Evolutionary conservation across 257 asterid species (phyloP).

Genomic region (Catharanthus roseus): DNA sequence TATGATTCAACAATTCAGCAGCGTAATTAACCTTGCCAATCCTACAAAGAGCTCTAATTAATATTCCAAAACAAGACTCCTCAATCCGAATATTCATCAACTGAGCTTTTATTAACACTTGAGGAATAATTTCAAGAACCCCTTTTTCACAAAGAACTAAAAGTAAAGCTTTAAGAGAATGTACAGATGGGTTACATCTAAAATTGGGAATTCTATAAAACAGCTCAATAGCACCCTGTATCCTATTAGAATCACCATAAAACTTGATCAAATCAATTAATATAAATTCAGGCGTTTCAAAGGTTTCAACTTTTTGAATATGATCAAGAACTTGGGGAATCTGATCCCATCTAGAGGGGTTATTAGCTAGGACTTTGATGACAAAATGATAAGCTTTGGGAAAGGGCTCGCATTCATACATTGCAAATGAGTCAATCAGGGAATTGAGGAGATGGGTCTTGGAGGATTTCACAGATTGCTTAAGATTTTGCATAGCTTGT

Average conservation of each 20-base stretch:
- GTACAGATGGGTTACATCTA: constrained; percentile 52
- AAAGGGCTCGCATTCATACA: constrained; percentile 45
- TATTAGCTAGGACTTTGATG: constrained; percentile 32
- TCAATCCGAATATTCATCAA: constrained; percentile 52
- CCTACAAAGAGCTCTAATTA: constrained; percentile 62
- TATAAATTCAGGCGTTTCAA: constrained; percentile 56
- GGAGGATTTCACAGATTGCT: constrained; percentile 18
- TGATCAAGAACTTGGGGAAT: constrained; percentile 43
- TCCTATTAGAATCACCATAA: constrained; percentile 45
- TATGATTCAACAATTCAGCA: constrained; percentile 36
- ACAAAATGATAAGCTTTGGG: constrained; percentile 57
- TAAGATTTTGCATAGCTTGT: constrained; percentile 48
- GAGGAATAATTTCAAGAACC: constrained; percentile 44
- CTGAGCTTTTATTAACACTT: constrained; percentile 35
- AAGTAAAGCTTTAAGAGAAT: constrained; percentile 47
- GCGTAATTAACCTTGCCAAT: constrained; percentile 40
- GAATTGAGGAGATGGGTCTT: constrained; percentile 37
- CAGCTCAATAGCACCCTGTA: constrained; percentile 46
- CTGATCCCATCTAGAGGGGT: constrained; percentile 36
- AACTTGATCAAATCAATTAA: constrained; percentile 51
- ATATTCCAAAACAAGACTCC: constrained; percentile 46
- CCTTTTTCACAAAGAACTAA: constrained; percentile 43
- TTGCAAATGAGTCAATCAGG: constrained; percentile 40
- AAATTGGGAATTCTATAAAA: constrained; percentile 49
- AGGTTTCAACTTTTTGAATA: constrained; percentile 35